phyloP scores from a whole-genome alignment of 805 yeast species.

The Kazachstania martiniae region DNA sequence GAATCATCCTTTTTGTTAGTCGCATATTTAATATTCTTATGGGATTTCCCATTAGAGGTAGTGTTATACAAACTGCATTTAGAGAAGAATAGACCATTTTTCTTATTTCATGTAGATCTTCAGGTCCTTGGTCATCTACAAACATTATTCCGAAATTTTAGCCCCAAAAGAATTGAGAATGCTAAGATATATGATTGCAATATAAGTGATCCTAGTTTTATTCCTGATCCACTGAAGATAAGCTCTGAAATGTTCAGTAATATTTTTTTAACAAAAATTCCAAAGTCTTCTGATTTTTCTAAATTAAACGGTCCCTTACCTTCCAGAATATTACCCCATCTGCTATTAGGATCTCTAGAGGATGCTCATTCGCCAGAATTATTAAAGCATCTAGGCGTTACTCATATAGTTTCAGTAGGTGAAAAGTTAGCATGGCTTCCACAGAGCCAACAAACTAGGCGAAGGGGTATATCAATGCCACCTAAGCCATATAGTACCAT shows the following conservation, averaged over 20 bases:
- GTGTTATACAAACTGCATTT: slow-evolving; percentile 57
- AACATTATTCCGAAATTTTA: slow-evolving; percentile 43
- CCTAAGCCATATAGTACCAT: no score
- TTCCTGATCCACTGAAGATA: slow-evolving; percentile 12
- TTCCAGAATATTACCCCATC: slow-evolving; percentile 68
- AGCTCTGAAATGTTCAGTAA: slow-evolving; percentile 27
- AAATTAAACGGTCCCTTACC: slow-evolving; percentile 61
- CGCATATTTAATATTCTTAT: slow-evolving; percentile 60
- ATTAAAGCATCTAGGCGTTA: slow-evolving; percentile 54
- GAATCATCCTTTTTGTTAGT: slow-evolving; percentile 72
- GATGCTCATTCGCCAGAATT: slow-evolving; percentile 71
- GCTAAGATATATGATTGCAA: not conserved
- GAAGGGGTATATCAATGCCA: slow-evolving; percentile 6
- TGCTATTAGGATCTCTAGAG: slow-evolving; percentile 72
- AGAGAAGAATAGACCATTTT: slow-evolving; percentile 66
- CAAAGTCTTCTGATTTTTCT: slow-evolving; percentile 20
- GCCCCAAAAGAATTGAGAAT: slow-evolving; percentile 36
- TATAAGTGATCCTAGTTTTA: not conserved
- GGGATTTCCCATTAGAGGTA: slow-evolving; percentile 48
- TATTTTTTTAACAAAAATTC: slow-evolving; percentile 23
- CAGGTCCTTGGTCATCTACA: slow-evolving; percentile 55
- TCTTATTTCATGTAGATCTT: slow-evolving; percentile 70
- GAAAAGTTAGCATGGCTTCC: slow-evolving; percentile 56
- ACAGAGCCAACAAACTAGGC: slow-evolving; percentile 3
- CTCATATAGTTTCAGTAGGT: slow-evolving; percentile 76